phyloP scores from a whole-genome alignment of 2,329 filamentous ascomycete species.

The Trichoderma simmonsii region DNA sequence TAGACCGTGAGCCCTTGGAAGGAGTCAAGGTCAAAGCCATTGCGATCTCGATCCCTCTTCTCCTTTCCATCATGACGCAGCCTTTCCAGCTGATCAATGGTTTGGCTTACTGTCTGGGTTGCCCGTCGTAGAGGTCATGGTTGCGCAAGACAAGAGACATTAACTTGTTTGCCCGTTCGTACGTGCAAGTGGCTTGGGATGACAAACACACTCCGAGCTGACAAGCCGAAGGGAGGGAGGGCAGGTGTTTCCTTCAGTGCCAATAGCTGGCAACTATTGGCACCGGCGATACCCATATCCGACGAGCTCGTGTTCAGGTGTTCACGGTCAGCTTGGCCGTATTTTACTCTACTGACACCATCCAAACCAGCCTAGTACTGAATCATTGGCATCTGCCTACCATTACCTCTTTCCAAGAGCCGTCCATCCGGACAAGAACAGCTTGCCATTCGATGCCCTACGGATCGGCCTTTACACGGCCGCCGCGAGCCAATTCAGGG shows the following conservation, averaged over 20 bases:
- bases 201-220: background rate
- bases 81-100: background rate
- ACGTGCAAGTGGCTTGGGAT: background rate
- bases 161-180: background rate
- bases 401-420: background rate
- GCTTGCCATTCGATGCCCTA: background rate
- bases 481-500: background rate
- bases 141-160: background rate
- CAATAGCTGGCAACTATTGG: background rate
- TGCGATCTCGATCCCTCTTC: constrained; percentile 9
- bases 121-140: background rate
- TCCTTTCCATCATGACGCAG: background rate
- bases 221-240: background rate
- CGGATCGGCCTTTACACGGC: background rate
- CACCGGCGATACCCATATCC: background rate
- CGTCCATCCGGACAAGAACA: background rate
- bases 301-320: background rate
- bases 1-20: constrained; percentile 5
- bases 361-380: background rate
- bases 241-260: background rate
- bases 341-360: background rate
- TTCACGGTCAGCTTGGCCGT: background rate
- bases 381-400: background rate
- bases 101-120: background rate
- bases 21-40: background rate